A percentile compares a stretch with the other conserved stretches of the same genome.
These are phyloP conservation scores for Phallus indusiatus DNA, from an alignment of 768 basidiomycete species.

Conservation along the genomic window DNA sequence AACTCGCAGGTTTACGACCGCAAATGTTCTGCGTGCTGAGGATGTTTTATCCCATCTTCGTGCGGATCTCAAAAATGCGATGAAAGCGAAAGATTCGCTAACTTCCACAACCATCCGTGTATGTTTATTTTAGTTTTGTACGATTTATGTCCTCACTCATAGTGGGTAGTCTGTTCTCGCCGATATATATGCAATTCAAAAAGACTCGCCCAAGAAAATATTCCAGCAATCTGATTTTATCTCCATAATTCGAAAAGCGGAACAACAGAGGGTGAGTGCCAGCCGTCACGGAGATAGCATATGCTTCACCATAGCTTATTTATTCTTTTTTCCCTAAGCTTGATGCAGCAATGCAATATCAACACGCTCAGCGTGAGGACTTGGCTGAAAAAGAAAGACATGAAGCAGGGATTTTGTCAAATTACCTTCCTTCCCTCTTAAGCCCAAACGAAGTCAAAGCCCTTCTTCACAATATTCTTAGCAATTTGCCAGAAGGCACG, in stretches of 20 bases:
- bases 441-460: constrained; percentile 46
- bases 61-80: constrained; percentile 48
- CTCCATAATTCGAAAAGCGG: constrained; percentile 48
- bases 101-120: constrained; percentile 52
- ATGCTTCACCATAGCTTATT: constrained; percentile 8
- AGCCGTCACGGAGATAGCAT: background rate
- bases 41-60: constrained; percentile 47
- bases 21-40: constrained; percentile 8
- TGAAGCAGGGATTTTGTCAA: constrained; percentile 46
- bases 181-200: constrained; percentile 62
- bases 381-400: constrained; percentile 52
- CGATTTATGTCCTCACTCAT: background rate
- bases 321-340: constrained; percentile 26
- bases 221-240: constrained; percentile 41
- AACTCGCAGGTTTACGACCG: too few species aligned
- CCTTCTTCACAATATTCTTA: constrained; percentile 35
- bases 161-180: constrained; percentile 51
- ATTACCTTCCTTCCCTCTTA: constrained; percentile 52
- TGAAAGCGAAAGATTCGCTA: constrained; percentile 55
- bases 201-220: constrained; percentile 32
- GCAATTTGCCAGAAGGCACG: constrained; percentile 16
- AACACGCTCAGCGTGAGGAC: constrained; percentile 48
- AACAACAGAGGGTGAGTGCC: constrained; percentile 50
- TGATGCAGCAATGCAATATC: constrained; percentile 50
- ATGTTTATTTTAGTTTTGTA: constrained; percentile 21